phyloP scores from a whole-genome alignment of 768 basidiomycete species.

The Leccinum boreale region DNA sequence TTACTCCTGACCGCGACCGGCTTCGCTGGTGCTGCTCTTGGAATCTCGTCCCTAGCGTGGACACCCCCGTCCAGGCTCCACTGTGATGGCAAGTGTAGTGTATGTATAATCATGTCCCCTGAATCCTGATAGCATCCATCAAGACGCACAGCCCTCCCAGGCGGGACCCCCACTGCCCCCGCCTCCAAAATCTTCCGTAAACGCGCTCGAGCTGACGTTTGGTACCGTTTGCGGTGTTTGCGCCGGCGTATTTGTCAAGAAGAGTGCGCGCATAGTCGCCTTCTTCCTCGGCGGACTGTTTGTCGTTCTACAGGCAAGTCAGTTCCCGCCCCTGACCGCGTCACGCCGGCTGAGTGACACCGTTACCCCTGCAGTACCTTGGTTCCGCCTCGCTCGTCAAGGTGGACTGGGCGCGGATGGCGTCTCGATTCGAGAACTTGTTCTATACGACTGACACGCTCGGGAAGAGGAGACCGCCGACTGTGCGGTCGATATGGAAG shows the following conservation, averaged over 20 bases:
- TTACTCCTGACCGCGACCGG: constrained; percentile 30
- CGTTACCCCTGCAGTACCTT: constrained; percentile 69
- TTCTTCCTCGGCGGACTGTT: constrained; percentile 90
- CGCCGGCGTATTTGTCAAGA: constrained; percentile 91
- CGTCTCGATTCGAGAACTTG: constrained; percentile 63
- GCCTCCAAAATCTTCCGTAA: constrained; percentile 72
- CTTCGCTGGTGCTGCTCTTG: constrained; percentile 43
- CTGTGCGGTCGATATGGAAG: constrained; percentile 58
- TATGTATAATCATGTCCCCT: not conserved
- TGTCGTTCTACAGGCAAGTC: constrained; percentile 80
- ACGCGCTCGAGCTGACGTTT: constrained; percentile 77
- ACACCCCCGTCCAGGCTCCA: constrained; percentile 32
- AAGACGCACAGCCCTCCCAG: constrained; percentile 10
- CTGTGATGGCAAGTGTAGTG: constrained; percentile 49
- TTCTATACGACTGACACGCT: constrained; percentile 64
- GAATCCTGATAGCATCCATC: constrained; percentile 5
- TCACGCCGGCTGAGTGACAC: constrained; percentile 1
- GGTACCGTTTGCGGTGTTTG: constrained; percentile 88
- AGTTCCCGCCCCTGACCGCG: not conserved
- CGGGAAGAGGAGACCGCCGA: constrained; percentile 59
- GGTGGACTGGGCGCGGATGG: constrained; percentile 76
- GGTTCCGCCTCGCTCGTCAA: constrained; percentile 66
- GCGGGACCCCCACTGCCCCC: constrained; percentile 29
- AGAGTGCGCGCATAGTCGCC: constrained; percentile 81
- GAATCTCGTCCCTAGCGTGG: constrained; percentile 35